These are phyloP conservation scores for Biscutella laevigata DNA, from an alignment of 441 rosid species.

Conservation along the genomic window DNA sequence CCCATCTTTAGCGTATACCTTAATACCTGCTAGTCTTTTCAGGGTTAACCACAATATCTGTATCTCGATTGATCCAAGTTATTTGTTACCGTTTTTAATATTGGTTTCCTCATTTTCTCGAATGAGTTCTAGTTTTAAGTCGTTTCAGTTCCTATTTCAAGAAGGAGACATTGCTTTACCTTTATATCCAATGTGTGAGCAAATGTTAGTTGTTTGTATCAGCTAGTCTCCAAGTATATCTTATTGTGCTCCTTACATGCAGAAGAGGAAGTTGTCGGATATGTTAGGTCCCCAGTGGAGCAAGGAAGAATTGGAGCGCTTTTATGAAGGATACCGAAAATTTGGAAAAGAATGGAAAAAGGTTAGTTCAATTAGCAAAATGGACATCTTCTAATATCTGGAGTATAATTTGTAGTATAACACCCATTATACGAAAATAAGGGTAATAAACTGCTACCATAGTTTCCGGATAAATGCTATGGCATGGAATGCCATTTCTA, in stretches of 20 bases:
- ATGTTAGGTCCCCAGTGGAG: conserved; percentile 66
- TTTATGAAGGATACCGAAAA: conserved; percentile 55
- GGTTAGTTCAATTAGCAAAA: conserved; percentile 29
- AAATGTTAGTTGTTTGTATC: neutral
- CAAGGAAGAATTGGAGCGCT: conserved; percentile 52
- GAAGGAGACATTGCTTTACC: conserved; percentile 10
- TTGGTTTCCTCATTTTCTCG: neutral
- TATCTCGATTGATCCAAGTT: conserved; percentile 1
- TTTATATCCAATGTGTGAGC: conserved; percentile 6
- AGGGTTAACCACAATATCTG: neutral
- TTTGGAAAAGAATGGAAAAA: conserved; percentile 61
- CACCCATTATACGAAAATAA: neutral
- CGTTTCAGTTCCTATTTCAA: conserved; percentile 2
- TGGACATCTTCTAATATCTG: neutral
- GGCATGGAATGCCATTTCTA: conserved; percentile 5
- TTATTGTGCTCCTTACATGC: conserved; percentile 22
- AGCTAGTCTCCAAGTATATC: conserved; percentile 12
- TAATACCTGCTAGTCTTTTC: neutral
- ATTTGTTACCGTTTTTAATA: neutral
- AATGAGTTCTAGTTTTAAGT: neutral
- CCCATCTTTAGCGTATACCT: neutral
- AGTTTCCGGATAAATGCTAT: neutral
- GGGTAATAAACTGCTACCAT: neutral
- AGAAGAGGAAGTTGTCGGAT: conserved; percentile 58
- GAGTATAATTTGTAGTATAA: neutral